Conservation (phyloP, 805 yeast genomes). For the Citeromyces matritensis region DNA sequence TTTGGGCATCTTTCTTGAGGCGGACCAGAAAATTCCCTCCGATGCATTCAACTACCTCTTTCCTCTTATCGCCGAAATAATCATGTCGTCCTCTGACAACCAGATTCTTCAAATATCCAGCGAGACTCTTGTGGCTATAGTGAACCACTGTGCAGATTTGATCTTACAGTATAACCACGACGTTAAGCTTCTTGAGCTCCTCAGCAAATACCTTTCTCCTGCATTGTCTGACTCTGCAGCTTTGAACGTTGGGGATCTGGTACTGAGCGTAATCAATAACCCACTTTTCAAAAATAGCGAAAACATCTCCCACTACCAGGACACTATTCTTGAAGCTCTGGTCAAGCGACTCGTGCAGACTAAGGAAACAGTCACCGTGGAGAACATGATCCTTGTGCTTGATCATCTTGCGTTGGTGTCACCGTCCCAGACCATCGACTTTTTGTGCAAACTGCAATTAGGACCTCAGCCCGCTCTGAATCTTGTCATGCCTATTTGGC, state of each 20-base stretch:
- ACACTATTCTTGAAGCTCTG: constrained; percentile 59
- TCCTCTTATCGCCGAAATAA: constrained; percentile 23
- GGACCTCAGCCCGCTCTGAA: constrained; percentile 28
- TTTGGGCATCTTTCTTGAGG: constrained; percentile 33
- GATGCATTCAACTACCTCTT: constrained; percentile 25
- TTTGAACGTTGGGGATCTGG: constrained; percentile 49
- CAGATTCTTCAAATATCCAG: constrained; percentile 67
- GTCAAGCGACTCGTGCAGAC: constrained; percentile 52
- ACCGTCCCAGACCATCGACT: constrained; percentile 46
- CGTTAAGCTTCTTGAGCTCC: constrained; percentile 42
- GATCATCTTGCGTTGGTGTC: constrained; percentile 54
- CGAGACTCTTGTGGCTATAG: constrained; percentile 51
- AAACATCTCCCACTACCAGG: constrained; percentile 23
- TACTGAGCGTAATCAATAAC: constrained; percentile 13
- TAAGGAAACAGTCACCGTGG: constrained; percentile 57
- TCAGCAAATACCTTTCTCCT: constrained; percentile 59
- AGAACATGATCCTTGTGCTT: constrained; percentile 62
- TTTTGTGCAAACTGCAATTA: constrained; percentile 28
- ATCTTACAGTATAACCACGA: constrained; percentile 29
- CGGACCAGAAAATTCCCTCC: constrained; percentile 18
- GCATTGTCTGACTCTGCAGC: constrained; percentile 70
- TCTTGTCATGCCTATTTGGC: constrained; percentile 65
- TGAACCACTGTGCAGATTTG: constrained; percentile 22
- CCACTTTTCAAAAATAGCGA: constrained; percentile 17
- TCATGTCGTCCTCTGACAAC: constrained; percentile 45